phyloP scores from a whole-genome alignment of 345 rosid genomes.

The Pistacia vera region DNA sequence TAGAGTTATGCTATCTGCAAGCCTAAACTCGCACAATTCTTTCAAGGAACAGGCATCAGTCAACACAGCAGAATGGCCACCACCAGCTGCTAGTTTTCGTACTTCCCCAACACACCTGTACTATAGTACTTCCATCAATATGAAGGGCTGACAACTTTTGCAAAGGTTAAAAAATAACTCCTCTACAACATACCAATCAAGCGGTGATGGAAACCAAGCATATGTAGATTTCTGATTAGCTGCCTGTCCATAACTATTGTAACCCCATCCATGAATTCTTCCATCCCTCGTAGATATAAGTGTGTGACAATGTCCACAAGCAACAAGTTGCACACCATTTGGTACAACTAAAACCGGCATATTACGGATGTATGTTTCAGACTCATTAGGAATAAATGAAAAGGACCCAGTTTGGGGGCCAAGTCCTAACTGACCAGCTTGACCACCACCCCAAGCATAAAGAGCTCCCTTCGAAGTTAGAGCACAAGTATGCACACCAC shows the following conservation, averaged over 20 bases:
- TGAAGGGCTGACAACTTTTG: neutral
- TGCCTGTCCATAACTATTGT: conserved; percentile 96
- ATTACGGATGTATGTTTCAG: conserved; percentile 61
- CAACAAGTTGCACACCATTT: conserved; percentile 71
- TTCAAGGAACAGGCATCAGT: conserved; percentile 95
- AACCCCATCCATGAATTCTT: conserved; percentile 94
- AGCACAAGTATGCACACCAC: conserved; percentile 94
- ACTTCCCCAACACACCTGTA: conserved; percentile 94
- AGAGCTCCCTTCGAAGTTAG: conserved; percentile 77
- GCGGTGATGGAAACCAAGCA: conserved; percentile 97
- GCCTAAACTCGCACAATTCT: conserved; percentile 89
- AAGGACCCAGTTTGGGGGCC: conserved; percentile 79
- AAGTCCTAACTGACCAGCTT: conserved; percentile 87
- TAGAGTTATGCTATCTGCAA: conserved; percentile 71
- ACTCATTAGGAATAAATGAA: conserved; percentile 62
- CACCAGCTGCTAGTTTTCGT: conserved; percentile 93
- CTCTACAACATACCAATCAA: conserved; percentile 73
- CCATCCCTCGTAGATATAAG: conserved; percentile 78
- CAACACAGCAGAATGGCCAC: conserved; percentile 96
- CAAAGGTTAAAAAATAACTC: conserved; percentile 16
- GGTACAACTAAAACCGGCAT: conserved; percentile 78
- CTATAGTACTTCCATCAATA: neutral
- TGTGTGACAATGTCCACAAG: conserved; percentile 95
- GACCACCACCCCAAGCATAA: conserved; percentile 98
- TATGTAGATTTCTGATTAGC: conserved; percentile 84